Conservation (phyloP, 345 rosid genomes). For the Lepidium africanum region DNA sequence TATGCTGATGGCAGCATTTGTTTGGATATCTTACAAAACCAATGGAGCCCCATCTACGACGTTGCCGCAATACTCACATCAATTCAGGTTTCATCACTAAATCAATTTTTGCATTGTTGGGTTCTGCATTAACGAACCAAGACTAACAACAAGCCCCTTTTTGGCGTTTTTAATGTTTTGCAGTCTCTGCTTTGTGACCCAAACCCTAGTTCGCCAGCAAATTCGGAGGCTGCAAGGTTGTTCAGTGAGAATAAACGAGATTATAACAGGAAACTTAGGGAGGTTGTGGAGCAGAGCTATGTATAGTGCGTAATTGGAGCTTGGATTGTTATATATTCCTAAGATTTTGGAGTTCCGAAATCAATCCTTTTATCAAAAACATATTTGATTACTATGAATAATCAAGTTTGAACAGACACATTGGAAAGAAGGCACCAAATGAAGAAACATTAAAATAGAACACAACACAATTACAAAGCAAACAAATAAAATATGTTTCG, state of each 20-base stretch:
- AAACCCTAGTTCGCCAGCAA: constrained; percentile 66
- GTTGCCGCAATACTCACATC: constrained; percentile 73
- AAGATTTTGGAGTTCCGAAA: neutral
- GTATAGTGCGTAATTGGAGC: neutral
- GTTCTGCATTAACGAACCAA: constrained; percentile 1
- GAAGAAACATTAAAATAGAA: neutral
- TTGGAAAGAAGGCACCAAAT: neutral
- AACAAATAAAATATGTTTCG: neutral
- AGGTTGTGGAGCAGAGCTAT: constrained; percentile 57
- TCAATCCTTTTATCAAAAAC: neutral
- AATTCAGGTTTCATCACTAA: constrained; percentile 44
- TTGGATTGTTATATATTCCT: neutral
- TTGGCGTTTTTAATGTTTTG: neutral
- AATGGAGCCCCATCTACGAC: constrained; percentile 80
- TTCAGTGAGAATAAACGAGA: constrained; percentile 54
- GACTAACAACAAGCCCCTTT: too few relatives aligned
- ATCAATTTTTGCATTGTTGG: neutral
- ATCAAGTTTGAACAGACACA: neutral
- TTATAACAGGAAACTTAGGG: constrained; percentile 56
- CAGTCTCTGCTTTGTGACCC: constrained; percentile 74
- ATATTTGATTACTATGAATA: neutral
- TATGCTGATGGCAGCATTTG: constrained; percentile 83
- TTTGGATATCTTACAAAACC: constrained; percentile 68
- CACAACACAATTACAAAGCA: constrained; percentile 13
- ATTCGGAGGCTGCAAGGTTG: constrained; percentile 66